Evolutionary conservation across 2,329 filamentous ascomycete species (phyloP).

Genomic region (Penicillium decumbens): DNA sequence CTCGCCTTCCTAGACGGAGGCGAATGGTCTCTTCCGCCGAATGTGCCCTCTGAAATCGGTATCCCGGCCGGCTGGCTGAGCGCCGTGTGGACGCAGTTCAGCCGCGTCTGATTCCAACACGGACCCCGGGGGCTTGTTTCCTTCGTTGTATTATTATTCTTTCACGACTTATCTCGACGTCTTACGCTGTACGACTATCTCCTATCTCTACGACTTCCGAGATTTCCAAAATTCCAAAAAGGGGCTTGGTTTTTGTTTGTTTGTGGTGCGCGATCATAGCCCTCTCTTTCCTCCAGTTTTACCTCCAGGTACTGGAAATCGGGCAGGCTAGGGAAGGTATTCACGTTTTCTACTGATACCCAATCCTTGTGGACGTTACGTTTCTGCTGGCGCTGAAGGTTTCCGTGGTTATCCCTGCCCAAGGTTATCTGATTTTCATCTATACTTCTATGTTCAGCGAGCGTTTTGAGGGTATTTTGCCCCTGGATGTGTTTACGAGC

Average conservation of each 20-base stretch:
- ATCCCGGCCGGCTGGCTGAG: conserved; percentile 36
- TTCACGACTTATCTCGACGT: conserved; percentile 17
- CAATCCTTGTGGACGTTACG: not conserved
- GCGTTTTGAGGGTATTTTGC: not conserved
- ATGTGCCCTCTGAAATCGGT: conserved; percentile 30
- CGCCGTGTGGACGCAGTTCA: conserved; percentile 33
- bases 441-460: conserved; percentile 1
- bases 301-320: not conserved
- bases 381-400: not conserved
- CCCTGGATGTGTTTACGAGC: conserved; percentile 11
- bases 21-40: conserved; percentile 28
- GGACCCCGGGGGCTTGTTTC: not conserved
- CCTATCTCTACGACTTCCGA: conserved; percentile 12
- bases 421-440: not conserved
- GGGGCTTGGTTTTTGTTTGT: not conserved
- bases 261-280: not conserved
- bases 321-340: not conserved
- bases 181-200: conserved; percentile 27
- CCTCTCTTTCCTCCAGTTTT: not conserved
- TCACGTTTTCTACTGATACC: not conserved
- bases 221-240: conserved; percentile 1
- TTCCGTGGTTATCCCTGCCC: no score
- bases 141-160: conserved; percentile 27
- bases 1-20: conserved; percentile 36
- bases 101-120: conserved; percentile 6